Base-by-base conservation (phyloP, 306 rosid species). In the Urtica urens region DNA sequence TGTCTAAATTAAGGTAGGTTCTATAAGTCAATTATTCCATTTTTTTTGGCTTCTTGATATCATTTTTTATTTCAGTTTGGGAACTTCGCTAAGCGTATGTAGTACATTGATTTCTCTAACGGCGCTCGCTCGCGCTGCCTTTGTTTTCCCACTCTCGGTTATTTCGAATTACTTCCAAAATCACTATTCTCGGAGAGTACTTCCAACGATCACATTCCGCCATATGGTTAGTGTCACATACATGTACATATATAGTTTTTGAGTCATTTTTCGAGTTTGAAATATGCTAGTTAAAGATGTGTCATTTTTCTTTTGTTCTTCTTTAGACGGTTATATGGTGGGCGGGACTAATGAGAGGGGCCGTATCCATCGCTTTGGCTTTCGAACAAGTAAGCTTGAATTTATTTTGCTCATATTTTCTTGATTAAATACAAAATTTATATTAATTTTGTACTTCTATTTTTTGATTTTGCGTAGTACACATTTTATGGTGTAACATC, bases 281-380 rank as follows among this genome's bases (percentile, higher is more conserved):
- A 40, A 33, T 23, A 30, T 28, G 28, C 28, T 14, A 6, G n/a
- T n/a, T 11, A 28, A 28, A 30, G 46, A 26, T 28, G 26, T 25
- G 21, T 26, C 11, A 19, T 61, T 30, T 31, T 38, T 29, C 10
- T n/a, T 45, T 55, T 46, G 8, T 24, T 6, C 10, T 15, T 40
- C 22, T 14, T 67, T 23, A 88, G 95, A 53, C 74, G 62, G 54
- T 80, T 51, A 78, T 88, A 60, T 88, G 97, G 86, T 88, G 97
- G 97, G 95, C 95, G 8, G 93, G 97, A 11, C 79, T 88, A 18
- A 88, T 88, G 70, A 69, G 95, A 52, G 97, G 95, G 48, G 97
- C 95, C 15, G 95, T 88, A 27, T 88, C 95, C 21, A 78, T 88
- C 59, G 97, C 97, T 58, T 50, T 88, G 66, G 97, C 97, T 55